Base-by-base conservation (phyloP, 805 yeast genomes). In the Suhomyces prunicola region DNA sequence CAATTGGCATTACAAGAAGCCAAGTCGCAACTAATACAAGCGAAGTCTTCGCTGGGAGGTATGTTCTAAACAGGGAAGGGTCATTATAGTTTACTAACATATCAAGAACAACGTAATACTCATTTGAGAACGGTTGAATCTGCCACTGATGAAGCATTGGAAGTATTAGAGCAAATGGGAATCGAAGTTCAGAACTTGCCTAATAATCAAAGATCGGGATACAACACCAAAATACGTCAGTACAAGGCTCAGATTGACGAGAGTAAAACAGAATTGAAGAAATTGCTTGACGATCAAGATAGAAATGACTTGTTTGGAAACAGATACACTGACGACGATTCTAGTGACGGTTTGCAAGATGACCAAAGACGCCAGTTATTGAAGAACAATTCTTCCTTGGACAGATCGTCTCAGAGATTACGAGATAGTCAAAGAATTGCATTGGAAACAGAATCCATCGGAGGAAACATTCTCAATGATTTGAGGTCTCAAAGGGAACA, bases 401-500 rank as follows among this genome's bases (percentile, higher is more conserved):
- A 90, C 59, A 79, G 94, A 58, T 82, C 96, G 1, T 81, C 90
- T 1, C 93, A 92, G 57, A 80, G 97, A 60, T 77, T 94, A 47
- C 80, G 87, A 54, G 97, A 94, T 46, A 87, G 94, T 19, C 96
- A 93, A 57, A 79, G 97, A 60, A 78, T 91, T 2, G 99, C 98
- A 6, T 76, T 88, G 50, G 99, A 94, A 61, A 91, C 99, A 0
- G 99, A 94, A 70, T 78, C 79, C 31, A 84, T 94, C 49, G 99
- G 99, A 1, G 90, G 97, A 12, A 87, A 88, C 58, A 94, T 94
- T 50, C 79, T 94, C 72, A 85, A 84, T 61, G 97, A 93, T 66
- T 75, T 94, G 59, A 80, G 97, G 55, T 86, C 96, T 24, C 99
- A 94, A 73, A 78, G 99, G 54, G 99, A 94, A 64, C 97, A 96